These are phyloP conservation scores for Usnea hakonensis DNA, from an alignment of 495 filamentous ascomycete genomes.

Conservation along the genomic window DNA sequence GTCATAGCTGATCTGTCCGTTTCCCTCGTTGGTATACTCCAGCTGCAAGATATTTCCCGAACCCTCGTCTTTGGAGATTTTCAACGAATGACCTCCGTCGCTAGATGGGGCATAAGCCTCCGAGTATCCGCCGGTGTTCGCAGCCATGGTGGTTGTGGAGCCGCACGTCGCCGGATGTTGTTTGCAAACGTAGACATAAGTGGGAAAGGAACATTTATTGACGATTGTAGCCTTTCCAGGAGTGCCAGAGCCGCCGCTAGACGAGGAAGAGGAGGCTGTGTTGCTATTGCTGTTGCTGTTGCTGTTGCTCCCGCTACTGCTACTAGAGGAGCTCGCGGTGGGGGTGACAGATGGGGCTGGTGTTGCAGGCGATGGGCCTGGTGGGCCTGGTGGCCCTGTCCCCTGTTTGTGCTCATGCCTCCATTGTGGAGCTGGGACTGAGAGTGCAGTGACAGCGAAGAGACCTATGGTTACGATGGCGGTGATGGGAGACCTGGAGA, in stretches of 20 bases:
- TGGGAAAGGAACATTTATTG: background rate
- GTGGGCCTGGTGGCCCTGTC: background rate
- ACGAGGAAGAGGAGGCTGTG: background rate
- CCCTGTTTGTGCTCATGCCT: background rate
- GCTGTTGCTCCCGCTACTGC: background rate
- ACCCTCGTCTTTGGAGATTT: background rate
- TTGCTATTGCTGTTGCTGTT: background rate
- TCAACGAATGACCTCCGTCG: conserved; percentile 4
- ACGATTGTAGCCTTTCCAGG: background rate
- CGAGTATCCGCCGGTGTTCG: background rate
- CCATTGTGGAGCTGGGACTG: background rate
- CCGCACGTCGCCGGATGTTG: conserved; percentile 10
- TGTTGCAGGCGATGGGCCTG: background rate
- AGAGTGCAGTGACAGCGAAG: background rate
- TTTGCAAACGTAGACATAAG: conserved; percentile 9
- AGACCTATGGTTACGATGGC: background rate
- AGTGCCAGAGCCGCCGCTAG: background rate
- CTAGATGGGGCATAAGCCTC: background rate
- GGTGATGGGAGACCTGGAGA: background rate
- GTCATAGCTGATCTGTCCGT: conserved; percentile 2
- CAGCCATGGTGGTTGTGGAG: background rate
- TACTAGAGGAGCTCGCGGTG: background rate
- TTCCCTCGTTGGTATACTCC: conserved; percentile 7
- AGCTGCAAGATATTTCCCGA: conserved; percentile 8
- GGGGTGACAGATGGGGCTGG: background rate